phyloP scores from a whole-genome alignment of 2,329 filamentous ascomycete species.

The Ceratocystis variospora region DNA sequence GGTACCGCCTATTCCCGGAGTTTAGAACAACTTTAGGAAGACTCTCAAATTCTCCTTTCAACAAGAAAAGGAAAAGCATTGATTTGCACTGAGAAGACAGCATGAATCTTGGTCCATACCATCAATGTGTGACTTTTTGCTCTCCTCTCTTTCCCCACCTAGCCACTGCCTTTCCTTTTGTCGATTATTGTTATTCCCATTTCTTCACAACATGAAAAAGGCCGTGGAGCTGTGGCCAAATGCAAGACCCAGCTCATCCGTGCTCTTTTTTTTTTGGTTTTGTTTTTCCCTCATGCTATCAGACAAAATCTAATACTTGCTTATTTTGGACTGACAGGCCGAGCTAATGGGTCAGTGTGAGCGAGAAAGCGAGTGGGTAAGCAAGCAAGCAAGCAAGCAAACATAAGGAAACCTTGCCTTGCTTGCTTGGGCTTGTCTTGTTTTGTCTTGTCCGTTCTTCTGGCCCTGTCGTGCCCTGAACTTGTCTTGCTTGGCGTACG shows the following conservation, averaged over 20 bases:
- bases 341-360: not conserved
- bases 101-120: no score
- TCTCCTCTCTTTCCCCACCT: no score
- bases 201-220: no score
- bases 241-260: not conserved
- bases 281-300: not conserved
- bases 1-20: no score
- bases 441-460: not conserved
- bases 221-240: not conserved
- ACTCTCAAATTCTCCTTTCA: not conserved
- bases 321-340: not conserved
- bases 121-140: no score
- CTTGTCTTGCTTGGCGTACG: slow-evolving; percentile 1
- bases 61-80: not conserved
- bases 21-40: no score
- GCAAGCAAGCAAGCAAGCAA: not conserved
- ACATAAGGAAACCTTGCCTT: not conserved
- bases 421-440: not conserved
- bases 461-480: not conserved
- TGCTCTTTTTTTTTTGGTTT: not conserved
- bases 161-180: no score
- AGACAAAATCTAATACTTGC: not conserved
- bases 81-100: no score
- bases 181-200: no score
- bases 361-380: not conserved